A percentile compares a stretch with the other conserved stretches of the same genome.
phyloP scores from a whole-genome alignment of 1,139 yeast genomes.

The Suhomyces wounanorum region DNA sequence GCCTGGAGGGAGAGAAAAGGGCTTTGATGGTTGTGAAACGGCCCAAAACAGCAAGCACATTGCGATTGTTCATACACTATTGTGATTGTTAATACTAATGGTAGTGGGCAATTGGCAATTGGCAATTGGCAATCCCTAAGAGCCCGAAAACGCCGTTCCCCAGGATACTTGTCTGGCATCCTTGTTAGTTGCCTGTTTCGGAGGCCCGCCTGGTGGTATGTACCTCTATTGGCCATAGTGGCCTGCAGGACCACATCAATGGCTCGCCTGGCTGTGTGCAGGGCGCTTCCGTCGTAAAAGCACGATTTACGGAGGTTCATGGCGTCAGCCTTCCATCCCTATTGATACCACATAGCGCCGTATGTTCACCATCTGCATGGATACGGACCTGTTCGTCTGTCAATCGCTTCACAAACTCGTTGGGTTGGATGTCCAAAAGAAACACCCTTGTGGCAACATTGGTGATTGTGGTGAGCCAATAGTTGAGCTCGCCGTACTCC shows the following conservation, averaged over 20 bases:
- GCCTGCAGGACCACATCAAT: background rate
- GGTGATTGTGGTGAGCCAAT: constrained; percentile 6
- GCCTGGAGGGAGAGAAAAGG: too few relatives aligned
- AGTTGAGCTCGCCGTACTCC: constrained; percentile 11
- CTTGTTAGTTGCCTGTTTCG: too few relatives aligned
- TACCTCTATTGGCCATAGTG: background rate
- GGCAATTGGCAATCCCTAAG: too few relatives aligned
- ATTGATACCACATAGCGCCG: background rate
- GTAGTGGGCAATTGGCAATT: too few relatives aligned
- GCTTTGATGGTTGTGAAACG: too few relatives aligned
- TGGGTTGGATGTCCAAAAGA: constrained; percentile 8
- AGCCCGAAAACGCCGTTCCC: too few relatives aligned
- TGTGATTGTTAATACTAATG: too few relatives aligned
- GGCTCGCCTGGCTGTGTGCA: background rate
- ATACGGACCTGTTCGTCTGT: constrained; percentile 2
- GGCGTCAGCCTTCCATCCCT: background rate
- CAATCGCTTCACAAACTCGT: constrained; percentile 8
- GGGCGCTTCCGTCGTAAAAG: background rate
- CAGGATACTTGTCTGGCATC: too few relatives aligned
- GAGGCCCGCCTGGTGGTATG: background rate
- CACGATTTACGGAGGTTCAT: background rate
- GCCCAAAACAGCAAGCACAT: too few relatives aligned
- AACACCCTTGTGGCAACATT: constrained; percentile 1
- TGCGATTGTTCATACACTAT: too few relatives aligned
- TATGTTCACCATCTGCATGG: background rate